Evolutionary conservation across 169 alveolate genomes (phyloP).

Genomic region (Plasmodium chabaudi): DNA sequence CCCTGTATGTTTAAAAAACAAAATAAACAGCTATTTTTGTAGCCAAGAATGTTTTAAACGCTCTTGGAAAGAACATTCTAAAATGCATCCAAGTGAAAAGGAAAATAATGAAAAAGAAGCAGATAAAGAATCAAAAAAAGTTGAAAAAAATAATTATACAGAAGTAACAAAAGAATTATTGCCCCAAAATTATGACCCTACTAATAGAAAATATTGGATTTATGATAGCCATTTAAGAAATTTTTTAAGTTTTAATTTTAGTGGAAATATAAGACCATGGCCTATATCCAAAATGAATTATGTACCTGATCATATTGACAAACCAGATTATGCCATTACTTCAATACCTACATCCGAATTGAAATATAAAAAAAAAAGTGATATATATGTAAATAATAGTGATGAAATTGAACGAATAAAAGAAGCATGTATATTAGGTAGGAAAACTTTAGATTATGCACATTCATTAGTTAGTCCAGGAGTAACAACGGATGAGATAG

Average conservation of each 20-base stretch:
- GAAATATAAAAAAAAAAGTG: slow-evolving; percentile 80
- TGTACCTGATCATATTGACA: slow-evolving; percentile 95
- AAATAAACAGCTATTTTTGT: slow-evolving; percentile 92
- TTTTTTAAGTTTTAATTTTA: slow-evolving; percentile 86
- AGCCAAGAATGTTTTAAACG: slow-evolving; percentile 95
- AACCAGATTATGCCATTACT: slow-evolving; percentile 97
- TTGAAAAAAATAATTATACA: slow-evolving; percentile 23
- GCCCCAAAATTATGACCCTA: slow-evolving; percentile 35
- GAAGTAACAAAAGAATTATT: slow-evolving; percentile 14
- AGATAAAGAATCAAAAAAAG: neutral
- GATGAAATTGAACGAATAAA: slow-evolving; percentile 82
- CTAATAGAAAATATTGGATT: slow-evolving; percentile 31
- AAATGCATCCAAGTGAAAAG: slow-evolving; percentile 87
- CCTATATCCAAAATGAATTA: slow-evolving; percentile 89
- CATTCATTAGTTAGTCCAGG: slow-evolving; percentile 95
- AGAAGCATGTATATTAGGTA: slow-evolving; percentile 92
- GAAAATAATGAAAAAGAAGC: slow-evolving; percentile 15
- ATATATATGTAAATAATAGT: slow-evolving; percentile 46
- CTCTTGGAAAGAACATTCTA: slow-evolving; percentile 93
- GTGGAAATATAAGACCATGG: slow-evolving; percentile 96
- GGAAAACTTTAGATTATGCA: slow-evolving; percentile 95
- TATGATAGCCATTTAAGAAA: slow-evolving; percentile 64
- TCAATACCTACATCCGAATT: slow-evolving; percentile 94
- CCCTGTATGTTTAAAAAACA: slow-evolving; percentile 80
- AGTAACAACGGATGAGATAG: slow-evolving; percentile 97